Conservation (phyloP, 352 stramenopile genomes). For the Phytophthora sp. region DNA sequence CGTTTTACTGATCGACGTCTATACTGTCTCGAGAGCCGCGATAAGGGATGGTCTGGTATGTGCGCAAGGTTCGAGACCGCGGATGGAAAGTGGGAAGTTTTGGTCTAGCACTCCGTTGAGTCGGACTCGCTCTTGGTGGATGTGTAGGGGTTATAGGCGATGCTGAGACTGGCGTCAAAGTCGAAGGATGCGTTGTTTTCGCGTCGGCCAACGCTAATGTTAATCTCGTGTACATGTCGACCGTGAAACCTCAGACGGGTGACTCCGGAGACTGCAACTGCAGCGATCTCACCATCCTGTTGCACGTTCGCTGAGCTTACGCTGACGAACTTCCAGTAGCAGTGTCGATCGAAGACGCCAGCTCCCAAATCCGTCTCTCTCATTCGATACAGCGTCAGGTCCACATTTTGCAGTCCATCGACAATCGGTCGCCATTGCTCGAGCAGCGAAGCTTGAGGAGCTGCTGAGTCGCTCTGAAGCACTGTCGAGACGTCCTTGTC, state of each 20-base stretch:
- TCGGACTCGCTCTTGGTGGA: background rate
- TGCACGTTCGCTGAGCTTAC: conserved; percentile 27
- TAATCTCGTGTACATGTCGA: conserved; percentile 21
- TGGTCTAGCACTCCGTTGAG: background rate
- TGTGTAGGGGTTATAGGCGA: background rate
- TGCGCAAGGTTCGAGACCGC: background rate
- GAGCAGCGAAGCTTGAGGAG: conserved; percentile 22
- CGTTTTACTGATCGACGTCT: conserved; percentile 6
- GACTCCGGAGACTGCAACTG: conserved; percentile 30
- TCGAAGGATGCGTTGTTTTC: conserved; percentile 20
- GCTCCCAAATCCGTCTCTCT: conserved; percentile 18
- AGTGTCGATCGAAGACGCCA: conserved; percentile 19
- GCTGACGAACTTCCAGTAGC: conserved; percentile 39
- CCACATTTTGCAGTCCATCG: conserved; percentile 45
- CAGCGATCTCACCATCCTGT: conserved; percentile 24
- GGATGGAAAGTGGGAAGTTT: background rate
- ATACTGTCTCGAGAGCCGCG: conserved; percentile 1
- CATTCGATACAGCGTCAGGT: conserved; percentile 36
- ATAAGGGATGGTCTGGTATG: conserved; percentile 2
- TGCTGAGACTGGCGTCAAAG: background rate
- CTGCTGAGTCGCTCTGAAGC: background rate
- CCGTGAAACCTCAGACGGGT: conserved; percentile 39
- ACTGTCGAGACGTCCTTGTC: conserved; percentile 23
- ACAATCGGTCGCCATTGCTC: conserved; percentile 44
- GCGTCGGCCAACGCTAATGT: conserved; percentile 18